A percentile compares a stretch with the other conserved stretches of the same genome.
Evolutionary conservation across 306 rosid species (phyloP).

Genomic region (Glycine tomentella): DNA sequence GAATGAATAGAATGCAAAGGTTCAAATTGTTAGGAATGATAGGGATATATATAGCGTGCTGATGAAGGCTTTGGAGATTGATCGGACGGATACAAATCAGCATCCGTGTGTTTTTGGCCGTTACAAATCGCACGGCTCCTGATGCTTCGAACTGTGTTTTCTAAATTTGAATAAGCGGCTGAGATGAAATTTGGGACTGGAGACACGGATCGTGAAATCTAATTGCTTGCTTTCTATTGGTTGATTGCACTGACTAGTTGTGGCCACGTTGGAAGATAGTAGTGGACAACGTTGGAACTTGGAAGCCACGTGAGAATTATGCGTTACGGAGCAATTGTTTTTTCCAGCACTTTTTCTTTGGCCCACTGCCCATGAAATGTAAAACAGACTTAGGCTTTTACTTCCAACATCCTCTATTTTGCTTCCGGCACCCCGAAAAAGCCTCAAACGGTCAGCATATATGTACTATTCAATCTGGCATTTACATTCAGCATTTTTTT

Average conservation of each 20-base stretch:
- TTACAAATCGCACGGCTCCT: constrained; percentile 50
- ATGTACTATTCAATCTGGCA: no score
- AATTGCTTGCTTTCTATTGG: constrained; percentile 53
- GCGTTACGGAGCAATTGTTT: not conserved
- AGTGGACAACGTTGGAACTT: no score
- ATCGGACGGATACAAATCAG: constrained; percentile 54
- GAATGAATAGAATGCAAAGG: constrained; percentile 3
- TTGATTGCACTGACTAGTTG: not conserved
- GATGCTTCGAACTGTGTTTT: constrained; percentile 55
- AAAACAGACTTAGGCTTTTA: no score
- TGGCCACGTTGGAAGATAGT: not conserved
- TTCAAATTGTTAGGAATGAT: rapidly evolving
- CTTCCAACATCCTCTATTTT: no score
- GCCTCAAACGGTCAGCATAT: no score
- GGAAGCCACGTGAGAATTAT: no score
- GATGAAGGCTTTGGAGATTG: not conserved
- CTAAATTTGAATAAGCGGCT: constrained; percentile 44
- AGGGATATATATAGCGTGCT: constrained; percentile 49
- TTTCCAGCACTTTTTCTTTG: not conserved
- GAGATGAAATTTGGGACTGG: constrained; percentile 10
- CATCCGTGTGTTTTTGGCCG: constrained; percentile 64
- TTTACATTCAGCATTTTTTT: no score
- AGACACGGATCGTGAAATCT: constrained; percentile 56
- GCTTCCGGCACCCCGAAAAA: no score
- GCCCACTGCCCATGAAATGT: not conserved